A percentile compares a stretch with the other conserved stretches of the same genome.
Conservation (phyloP, 1,284 basidiomycete genomes). For the Ganoderma resinaceum region DNA sequence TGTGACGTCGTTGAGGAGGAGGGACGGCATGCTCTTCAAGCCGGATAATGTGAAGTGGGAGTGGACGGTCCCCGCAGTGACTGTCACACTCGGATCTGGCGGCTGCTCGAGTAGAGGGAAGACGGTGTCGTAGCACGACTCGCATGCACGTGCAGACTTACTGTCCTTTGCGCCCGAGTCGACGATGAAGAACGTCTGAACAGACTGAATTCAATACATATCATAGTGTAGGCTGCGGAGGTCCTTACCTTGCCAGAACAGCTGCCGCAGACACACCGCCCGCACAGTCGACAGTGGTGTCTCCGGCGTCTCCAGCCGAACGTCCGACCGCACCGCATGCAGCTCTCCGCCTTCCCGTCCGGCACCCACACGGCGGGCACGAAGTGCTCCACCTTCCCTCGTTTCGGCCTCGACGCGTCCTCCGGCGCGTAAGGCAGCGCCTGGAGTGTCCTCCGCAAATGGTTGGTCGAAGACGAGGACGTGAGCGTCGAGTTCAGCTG, state of each 20-base stretch:
- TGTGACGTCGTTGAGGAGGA: slow-evolving; percentile 47
- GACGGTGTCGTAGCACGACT: slow-evolving; percentile 85
- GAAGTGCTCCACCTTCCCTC: slow-evolving; percentile 83
- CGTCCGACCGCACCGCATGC: slow-evolving; percentile 81
- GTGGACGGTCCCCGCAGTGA: slow-evolving; percentile 37
- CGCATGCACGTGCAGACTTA: slow-evolving; percentile 83
- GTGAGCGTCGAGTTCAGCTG: slow-evolving; percentile 83
- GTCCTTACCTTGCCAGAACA: slow-evolving; percentile 80
- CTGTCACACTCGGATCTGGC: slow-evolving; percentile 24
- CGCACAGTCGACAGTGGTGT: slow-evolving; percentile 93
- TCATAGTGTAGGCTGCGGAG: slow-evolving; percentile 11
- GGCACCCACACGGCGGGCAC: slow-evolving; percentile 94
- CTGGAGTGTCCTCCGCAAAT: slow-evolving; percentile 73
- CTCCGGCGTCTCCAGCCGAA: slow-evolving; percentile 87
- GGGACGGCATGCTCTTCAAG: slow-evolving; percentile 55
- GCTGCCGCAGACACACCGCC: slow-evolving; percentile 82
- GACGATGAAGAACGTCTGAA: slow-evolving; percentile 80
- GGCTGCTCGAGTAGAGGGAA: slow-evolving; percentile 69
- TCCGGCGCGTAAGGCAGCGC: slow-evolving; percentile 75
- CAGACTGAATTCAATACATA: neutral
- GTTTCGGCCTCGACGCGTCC: slow-evolving; percentile 45
- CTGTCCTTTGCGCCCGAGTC: slow-evolving; percentile 58
- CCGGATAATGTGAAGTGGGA: slow-evolving; percentile 52
- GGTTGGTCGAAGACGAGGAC: slow-evolving; percentile 75
- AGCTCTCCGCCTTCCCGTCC: slow-evolving; percentile 80